Conservation (phyloP, 352 stramenopile species). For the Phytophthora podocarpi region DNA sequence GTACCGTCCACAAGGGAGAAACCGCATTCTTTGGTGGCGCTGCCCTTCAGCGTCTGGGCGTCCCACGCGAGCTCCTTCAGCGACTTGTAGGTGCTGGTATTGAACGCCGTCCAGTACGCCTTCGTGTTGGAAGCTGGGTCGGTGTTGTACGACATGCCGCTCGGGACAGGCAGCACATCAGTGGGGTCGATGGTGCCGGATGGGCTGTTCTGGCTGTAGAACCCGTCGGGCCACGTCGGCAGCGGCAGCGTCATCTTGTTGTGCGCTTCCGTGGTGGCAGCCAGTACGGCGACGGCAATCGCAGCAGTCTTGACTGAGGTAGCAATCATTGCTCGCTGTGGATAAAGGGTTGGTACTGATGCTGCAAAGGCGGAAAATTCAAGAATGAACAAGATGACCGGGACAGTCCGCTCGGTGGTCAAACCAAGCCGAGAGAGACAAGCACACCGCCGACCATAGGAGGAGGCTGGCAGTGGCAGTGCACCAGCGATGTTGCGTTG, state of each 20-base stretch:
- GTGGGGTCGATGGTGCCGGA: slow-evolving; percentile 50
- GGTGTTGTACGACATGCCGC: slow-evolving; percentile 50
- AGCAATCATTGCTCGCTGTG: slow-evolving; percentile 34
- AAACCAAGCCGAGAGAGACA: neutral
- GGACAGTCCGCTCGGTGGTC: neutral
- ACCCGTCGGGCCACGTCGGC: slow-evolving; percentile 39
- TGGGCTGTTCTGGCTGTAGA: slow-evolving; percentile 49
- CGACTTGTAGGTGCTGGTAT: slow-evolving; percentile 41
- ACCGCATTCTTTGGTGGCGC: slow-evolving; percentile 39
- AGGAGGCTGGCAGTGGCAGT: neutral
- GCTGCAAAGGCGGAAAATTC: slow-evolving; percentile 24
- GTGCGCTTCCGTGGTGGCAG: slow-evolving; percentile 38
- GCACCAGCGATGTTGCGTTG: neutral
- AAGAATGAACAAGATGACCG: slow-evolving; percentile 27
- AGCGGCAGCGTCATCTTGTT: slow-evolving; percentile 51
- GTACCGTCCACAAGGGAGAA: slow-evolving; percentile 33
- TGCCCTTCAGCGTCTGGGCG: slow-evolving; percentile 19
- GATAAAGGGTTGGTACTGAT: neutral
- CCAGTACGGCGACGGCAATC: slow-evolving; percentile 23
- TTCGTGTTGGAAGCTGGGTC: slow-evolving; percentile 36
- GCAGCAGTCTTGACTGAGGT: slow-evolving; percentile 27
- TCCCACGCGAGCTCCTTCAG: slow-evolving; percentile 38
- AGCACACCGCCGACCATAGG: slow-evolving; percentile 17
- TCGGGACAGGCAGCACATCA: slow-evolving; percentile 36
- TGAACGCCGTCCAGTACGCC: slow-evolving; percentile 44